Conservation (phyloP, 164 flowering plant genomes). For the Liquidambar formosana region DNA sequence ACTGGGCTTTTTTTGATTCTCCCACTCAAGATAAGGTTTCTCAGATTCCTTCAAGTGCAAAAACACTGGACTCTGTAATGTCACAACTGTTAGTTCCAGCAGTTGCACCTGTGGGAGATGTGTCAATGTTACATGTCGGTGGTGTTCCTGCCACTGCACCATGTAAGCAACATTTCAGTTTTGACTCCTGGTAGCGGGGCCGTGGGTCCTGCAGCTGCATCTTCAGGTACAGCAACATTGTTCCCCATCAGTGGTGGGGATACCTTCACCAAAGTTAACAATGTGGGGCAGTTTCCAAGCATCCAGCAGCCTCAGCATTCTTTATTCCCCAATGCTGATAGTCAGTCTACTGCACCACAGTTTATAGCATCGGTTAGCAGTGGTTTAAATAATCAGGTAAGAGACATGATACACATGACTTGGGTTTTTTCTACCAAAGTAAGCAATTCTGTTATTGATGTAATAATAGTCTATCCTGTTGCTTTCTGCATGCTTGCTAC, state of each 20-base stretch:
- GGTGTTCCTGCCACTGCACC: constrained; percentile 19
- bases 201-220: constrained; percentile 5
- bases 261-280: constrained; percentile 29
- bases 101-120: constrained; percentile 13
- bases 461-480: neutral
- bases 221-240: constrained; percentile 17
- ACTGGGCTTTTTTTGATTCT: constrained; percentile 94
- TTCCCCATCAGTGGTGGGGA: constrained; percentile 26
- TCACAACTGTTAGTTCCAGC: constrained; percentile 52
- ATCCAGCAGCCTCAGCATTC: constrained; percentile 51
- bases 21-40: constrained; percentile 38
- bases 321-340: constrained; percentile 30
- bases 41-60: constrained; percentile 44
- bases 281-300: constrained; percentile 46
- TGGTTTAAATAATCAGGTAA: constrained; percentile 59
- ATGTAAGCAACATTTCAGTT: constrained; percentile 7
- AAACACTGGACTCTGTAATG: constrained; percentile 56
- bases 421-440: neutral
- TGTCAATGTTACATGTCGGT: constrained; percentile 11
- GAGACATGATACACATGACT: neutral
- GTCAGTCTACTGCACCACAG: constrained; percentile 38
- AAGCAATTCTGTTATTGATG: neutral
- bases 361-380: constrained; percentile 29
- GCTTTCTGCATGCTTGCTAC: constrained; percentile 17
- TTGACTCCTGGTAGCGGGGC: constrained; percentile 22